These are phyloP conservation scores for Alternaria sp. DNA, from an alignment of 2,329 filamentous ascomycete genomes.

Conservation along the genomic window DNA sequence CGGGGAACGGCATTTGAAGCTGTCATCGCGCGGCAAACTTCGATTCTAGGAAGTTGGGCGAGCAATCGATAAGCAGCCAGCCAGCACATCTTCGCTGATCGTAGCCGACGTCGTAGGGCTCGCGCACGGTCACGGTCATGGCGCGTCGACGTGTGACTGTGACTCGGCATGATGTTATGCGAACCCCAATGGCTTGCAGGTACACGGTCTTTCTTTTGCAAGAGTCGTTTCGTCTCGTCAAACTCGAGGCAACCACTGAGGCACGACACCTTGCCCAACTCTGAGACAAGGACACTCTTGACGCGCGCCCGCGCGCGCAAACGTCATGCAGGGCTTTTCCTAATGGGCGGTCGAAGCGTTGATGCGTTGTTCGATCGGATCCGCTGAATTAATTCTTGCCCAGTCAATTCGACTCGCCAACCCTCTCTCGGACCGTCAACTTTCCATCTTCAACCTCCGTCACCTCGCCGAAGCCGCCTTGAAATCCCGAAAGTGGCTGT, in stretches of 20 bases:
- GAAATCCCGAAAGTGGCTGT: conserved; percentile 4
- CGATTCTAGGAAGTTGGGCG: conserved; percentile 8
- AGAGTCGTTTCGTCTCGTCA: conserved; percentile 32
- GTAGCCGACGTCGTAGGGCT: not conserved
- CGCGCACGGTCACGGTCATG: conserved; percentile 9
- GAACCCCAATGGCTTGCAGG: conserved; percentile 31
- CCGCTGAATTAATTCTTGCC: conserved; percentile 9
- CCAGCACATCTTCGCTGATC: conserved; percentile 4
- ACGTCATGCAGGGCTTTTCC: conserved; percentile 22
- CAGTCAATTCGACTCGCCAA: conserved; percentile 14
- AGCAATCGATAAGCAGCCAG: not conserved
- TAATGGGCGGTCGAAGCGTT: conserved; percentile 15
- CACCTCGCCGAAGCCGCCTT: not conserved
- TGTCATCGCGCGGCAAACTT: not conserved
- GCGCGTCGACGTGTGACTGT: conserved; percentile 24
- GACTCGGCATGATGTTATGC: conserved; percentile 30
- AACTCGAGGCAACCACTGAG: conserved; percentile 27
- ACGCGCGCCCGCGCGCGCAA: not conserved
- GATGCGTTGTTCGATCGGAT: conserved; percentile 20
- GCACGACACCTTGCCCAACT: conserved; percentile 1
- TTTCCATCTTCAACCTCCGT: not conserved
- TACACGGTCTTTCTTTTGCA: conserved; percentile 15
- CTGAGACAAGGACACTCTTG: conserved; percentile 1
- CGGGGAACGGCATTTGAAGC: not conserved
- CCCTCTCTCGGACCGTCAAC: conserved; percentile 3